phyloP scores from a whole-genome alignment of 75 land plant species.

The Pinus taeda region DNA sequence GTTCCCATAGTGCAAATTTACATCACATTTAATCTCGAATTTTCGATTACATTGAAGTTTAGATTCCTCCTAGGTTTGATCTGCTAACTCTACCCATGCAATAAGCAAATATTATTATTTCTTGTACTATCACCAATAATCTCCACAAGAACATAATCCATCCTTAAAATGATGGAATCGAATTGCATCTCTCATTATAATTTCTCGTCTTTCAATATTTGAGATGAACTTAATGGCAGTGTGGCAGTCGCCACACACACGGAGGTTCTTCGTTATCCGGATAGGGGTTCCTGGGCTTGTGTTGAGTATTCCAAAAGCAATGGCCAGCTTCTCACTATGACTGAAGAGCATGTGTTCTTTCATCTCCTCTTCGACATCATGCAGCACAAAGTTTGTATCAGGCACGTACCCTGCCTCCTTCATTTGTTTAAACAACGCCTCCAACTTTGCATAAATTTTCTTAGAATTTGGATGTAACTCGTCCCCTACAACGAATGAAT shows the following conservation, averaged over 20 bases:
- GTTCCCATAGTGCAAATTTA: too few relatives aligned
- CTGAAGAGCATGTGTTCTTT: neutral
- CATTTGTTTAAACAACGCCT: neutral
- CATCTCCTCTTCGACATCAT: constrained; percentile 1
- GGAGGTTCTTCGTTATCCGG: neutral
- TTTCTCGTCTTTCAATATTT: neutral
- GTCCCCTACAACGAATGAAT: neutral
- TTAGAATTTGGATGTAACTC: neutral
- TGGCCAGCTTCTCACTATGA: constrained; percentile 2
- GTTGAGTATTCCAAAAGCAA: neutral
- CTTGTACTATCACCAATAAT: neutral
- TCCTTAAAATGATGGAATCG: constrained; percentile 2
- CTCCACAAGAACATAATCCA: neutral
- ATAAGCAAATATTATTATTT: too few relatives aligned
- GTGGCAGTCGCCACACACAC: neutral
- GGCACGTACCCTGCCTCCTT: neutral
- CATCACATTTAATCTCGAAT: too few relatives aligned
- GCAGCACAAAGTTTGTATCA: neutral
- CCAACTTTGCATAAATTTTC: constrained; percentile 7
- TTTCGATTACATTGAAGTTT: too few relatives aligned
- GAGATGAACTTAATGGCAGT: neutral
- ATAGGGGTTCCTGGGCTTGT: neutral
- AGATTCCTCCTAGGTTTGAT: too few relatives aligned
- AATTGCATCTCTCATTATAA: neutral
- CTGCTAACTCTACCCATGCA: too few relatives aligned